A percentile compares a stretch with the other conserved stretches of the same genome.
Conservation (phyloP, 352 stramenopile genomes). For the Phytophthora pisi region DNA sequence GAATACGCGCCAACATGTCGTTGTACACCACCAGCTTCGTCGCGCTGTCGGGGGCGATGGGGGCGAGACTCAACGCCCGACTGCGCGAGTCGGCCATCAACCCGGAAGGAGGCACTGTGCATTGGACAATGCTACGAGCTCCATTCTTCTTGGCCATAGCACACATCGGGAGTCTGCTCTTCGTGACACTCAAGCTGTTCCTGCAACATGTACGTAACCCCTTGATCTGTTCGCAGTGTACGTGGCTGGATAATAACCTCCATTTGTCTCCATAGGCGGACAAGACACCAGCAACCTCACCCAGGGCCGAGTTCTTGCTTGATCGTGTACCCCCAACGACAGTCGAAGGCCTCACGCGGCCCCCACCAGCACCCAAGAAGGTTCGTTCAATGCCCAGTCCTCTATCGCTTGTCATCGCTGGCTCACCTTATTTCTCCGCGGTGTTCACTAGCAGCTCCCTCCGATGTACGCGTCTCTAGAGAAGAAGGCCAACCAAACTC, state of each 20-base stretch:
- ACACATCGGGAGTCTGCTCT: slow-evolving; percentile 65
- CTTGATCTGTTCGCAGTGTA: background rate
- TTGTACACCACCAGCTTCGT: slow-evolving; percentile 57
- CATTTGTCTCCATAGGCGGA: slow-evolving; percentile 34
- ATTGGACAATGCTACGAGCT: slow-evolving; percentile 72
- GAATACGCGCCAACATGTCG: slow-evolving; percentile 58
- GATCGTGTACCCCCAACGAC: slow-evolving; percentile 16
- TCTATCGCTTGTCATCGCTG: background rate
- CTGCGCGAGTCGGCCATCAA: slow-evolving; percentile 78
- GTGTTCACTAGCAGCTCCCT: slow-evolving; percentile 14
- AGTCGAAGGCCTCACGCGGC: slow-evolving; percentile 46
- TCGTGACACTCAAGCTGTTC: slow-evolving; percentile 78
- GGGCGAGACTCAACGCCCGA: slow-evolving; percentile 72
- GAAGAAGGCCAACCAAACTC: slow-evolving; percentile 30
- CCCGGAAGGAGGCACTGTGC: slow-evolving; percentile 71
- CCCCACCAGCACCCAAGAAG: slow-evolving; percentile 40
- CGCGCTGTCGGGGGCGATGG: slow-evolving; percentile 59
- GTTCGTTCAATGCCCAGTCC: slow-evolving; percentile 2
- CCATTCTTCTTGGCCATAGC: slow-evolving; percentile 67
- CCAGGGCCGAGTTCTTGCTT: slow-evolving; percentile 8
- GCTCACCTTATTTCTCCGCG: background rate
- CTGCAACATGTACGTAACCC: slow-evolving; percentile 61
- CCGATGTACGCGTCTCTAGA: slow-evolving; percentile 19
- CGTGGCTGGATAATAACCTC: background rate
- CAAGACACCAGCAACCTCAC: slow-evolving; percentile 15